Evolutionary conservation across 495 filamentous ascomycete species (phyloP).

Genomic region (Penicillium simplicissimum): DNA sequence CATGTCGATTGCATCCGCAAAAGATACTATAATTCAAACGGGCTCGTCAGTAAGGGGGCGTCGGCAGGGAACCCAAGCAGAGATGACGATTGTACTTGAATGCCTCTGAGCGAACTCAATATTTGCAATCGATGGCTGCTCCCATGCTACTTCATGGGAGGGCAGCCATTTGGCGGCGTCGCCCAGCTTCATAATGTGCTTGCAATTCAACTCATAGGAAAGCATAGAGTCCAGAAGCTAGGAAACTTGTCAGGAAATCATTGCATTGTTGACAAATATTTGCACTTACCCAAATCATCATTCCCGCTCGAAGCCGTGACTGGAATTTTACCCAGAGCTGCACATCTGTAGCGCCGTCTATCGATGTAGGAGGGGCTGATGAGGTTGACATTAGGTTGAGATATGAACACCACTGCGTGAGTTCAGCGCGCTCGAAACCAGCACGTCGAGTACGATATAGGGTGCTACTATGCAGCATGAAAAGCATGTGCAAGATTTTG

Average conservation of each 20-base stretch:
- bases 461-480: constrained; percentile 5
- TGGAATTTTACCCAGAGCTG: constrained; percentile 1
- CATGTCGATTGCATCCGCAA: constrained; percentile 1
- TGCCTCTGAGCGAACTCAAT: background rate
- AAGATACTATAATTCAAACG: background rate
- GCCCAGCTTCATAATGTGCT: constrained; percentile 4
- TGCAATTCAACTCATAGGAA: constrained; percentile 6
- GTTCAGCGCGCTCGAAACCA: constrained; percentile 2
- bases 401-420: constrained; percentile 5
- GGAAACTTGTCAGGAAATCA: background rate
- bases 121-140: constrained; percentile 4
- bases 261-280: background rate
- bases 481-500: constrained; percentile 6
- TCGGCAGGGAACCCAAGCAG: background rate
- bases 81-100: background rate
- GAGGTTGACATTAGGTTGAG: background rate
- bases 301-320: background rate
- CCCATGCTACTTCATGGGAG: constrained; percentile 6
- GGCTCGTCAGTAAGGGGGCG: background rate
- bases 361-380: background rate
- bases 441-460: constrained; percentile 2
- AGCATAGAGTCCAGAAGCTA: constrained; percentile 7
- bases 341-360: background rate
- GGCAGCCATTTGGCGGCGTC: background rate
- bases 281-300: constrained; percentile 10